Base-by-base conservation (phyloP, 306 rosid species). In the Fragaria iinumae region DNA sequence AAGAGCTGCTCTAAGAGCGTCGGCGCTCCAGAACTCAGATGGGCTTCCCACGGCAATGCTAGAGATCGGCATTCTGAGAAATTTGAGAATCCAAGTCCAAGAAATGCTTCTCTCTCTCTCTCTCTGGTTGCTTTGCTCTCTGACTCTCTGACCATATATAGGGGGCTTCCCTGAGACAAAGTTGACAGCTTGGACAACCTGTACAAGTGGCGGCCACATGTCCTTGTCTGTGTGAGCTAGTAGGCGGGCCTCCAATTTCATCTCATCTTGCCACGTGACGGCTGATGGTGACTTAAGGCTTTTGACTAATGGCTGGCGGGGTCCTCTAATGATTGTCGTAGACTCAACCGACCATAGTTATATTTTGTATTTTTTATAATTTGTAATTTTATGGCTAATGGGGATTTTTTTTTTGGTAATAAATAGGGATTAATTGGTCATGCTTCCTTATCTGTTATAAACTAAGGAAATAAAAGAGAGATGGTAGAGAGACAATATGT, bases 1-100 rank as follows among this genome's bases (percentile, higher is more conserved):
- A 4, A 88, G 79, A 4, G 91, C 93, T 11, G 93, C 92, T 69
- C 73, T 90, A 27, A 88, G 83, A 11, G 86, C 75, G 38, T 85
- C 88, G 41, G 67, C 38, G 38, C 85, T 86, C 17, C 79, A 34
- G 13, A 84, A 62, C 79, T 90, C 90, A 0, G 83, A 77, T 1
- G 91, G 14, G 56, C 16, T 44, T 79, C 96, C 96, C 0, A 90
- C 0, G 11, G 90, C 89, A 81, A 90, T 88, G 43, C 73, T 84
- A 25, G 86, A 77, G 65, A 90, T 78, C 74, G 93, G 83, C 96
- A 90, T 88, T 48, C 63, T 79, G 56, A 14, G 55, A 32, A 74
- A 64, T 17, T 27, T 64, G 34, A 21, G 49, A 53, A 69, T 60
- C 60, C 60, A 13, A 36, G 16, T 48, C 10, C 69, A 41, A 41